Base-by-base conservation (phyloP, 176 grass and related monocot genomes). In the Leersia perrieri region DNA sequence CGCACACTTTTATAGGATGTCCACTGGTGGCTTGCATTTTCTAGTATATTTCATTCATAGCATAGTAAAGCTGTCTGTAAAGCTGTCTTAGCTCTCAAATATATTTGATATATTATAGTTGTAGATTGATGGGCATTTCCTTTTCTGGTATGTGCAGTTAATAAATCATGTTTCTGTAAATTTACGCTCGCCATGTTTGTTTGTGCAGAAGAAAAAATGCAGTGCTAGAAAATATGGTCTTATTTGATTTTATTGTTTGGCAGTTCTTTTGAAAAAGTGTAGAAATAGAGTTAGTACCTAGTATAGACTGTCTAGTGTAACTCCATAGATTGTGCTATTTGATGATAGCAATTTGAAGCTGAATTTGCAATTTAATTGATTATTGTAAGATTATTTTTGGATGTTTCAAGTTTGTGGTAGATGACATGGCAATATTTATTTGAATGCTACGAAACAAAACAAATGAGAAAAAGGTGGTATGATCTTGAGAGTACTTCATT, bases 181-280 rank as follows among this genome's bases (percentile, higher is more conserved):
- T 68, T 12, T 20, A 39, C 39, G 22, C n/a, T 25, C 66, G n/a
- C n/a, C 34, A 14, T 6, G 11, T 10, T 68, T 39, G 34, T 68
- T 38, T 14, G 34, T 25, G 66, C 22, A 39, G 16, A 63, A 63
- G 29, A 23, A 39, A 68, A 68, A 38, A 25, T 68, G 22, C 9
- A 20, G 13, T 76, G 47, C 36, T 80, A 39, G 7, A 16, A 34
- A 10, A 27, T 76, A 53, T 66, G 1, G 33, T 51, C 77, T 28
- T 63, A 29, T 83, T 26, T 76, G 7, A 60, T 80, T 14, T 82
- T 38, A 20, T 68, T 71, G 60, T 44, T 39, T 16, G 9, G 12
- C 20, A 29, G 40, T 72, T 64, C 73, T 73, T 55, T 74, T 86
- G 28, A 22, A 33, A 26, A 76, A 58, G 30, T 47, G 36, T 47